Evolutionary conservation across 768 basidiomycete species (phyloP), one percentile per base, ranked within the genome.

Genomic region (Boletus pseudo-olivaceus): DNA sequence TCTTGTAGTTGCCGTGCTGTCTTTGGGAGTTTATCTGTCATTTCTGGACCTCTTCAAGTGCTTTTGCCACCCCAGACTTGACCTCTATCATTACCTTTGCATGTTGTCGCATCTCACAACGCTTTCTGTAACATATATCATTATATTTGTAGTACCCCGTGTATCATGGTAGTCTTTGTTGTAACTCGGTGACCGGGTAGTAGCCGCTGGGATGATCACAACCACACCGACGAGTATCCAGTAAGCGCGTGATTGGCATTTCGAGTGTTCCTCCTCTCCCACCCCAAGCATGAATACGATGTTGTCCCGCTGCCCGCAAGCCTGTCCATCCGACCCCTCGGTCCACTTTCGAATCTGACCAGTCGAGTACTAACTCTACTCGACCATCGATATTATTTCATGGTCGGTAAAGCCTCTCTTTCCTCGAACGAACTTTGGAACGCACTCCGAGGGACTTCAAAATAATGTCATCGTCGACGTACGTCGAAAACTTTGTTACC

Each of bases 401-500:
- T 19, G 27, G 33, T 30, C 30, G 9, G 3, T 8, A 19, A 12
- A 12, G 8, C 27, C 37, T 50, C 23, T 37, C 27, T 20, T 8
- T n/a, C n/a, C n/a, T 35, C 32, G 3, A 15, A 17, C 15, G 15
- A 27, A 33, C 33, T 15, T 4, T 17, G 9, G 11, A 49, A 35
- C n/a, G 10, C 47, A 23, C 23, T 23, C 23, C n/a, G n/a, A n/a
- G n/a, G 23, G n/a, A 33, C 4, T 23, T 30, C 20, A 17, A 5
- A 20, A 14, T 32, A 10, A 58, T 53, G 56, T 42, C 50, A 23
- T 57, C 55, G 45, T 30, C 56, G 47, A 27, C 17, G 35, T 47
- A 51, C 12, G 27, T 27, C 34, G 57, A 30, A 46, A 54, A 15
- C 5, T 55, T 61, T 11, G 30, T 42, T 0, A 32, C 40, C n/a